Evolutionary conservation across 495 filamentous ascomycete species (phyloP), one percentile per base, ranked within the genome.

Genomic region (Aspergillus sclerotiicarbonarius): DNA sequence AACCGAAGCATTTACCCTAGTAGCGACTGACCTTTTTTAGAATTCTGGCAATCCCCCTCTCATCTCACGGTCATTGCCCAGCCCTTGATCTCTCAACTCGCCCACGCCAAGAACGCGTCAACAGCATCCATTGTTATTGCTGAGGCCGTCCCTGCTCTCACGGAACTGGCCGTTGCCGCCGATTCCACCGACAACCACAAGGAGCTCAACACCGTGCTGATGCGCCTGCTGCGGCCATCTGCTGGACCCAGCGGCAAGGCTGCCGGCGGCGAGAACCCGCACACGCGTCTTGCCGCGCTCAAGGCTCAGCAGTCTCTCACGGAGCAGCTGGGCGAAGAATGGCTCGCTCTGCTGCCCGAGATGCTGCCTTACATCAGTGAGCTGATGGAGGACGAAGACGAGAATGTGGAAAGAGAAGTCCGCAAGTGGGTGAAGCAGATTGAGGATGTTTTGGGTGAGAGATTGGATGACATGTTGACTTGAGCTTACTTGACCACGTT

Each of bases 291-390:
- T 32, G 90, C 90, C 8, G 90, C 89, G 3, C 82, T 98, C 16
- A 85, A 87, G 68, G 85, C 87, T 47, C 82, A 97, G 76, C 87
- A 87, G 59, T 83, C 80, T 2, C 78, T 98, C 50, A 92, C 91
- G 19, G 81, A 85, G 52, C 77, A 83, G 53, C 71, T 97, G 20
- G 92, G 91, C 20, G 91, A 97, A 63, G 94, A 98, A 62, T 98
- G 95, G 95, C 71, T 98, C 57, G 81, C 84, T 2, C 78, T 92
- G 70, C 72, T 98, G 69, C 90, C 92, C 0, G 93, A 98, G 80
- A 96, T 96, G 86, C 75, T 98, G 62, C 94, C 94, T 32, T 89
- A 90, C 54, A 94, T 98, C 51, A 92, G 88, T 59, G 94, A 98
- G 73, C 66, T 95, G 60, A 88, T 94, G 77, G 95, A 98, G 71